Percentiles rank a stretch among this genome's conserved stretches.
phyloP scores from a whole-genome alignment of 1,284 basidiomycete species.

The Apiotrichum akiyoshidainum region DNA sequence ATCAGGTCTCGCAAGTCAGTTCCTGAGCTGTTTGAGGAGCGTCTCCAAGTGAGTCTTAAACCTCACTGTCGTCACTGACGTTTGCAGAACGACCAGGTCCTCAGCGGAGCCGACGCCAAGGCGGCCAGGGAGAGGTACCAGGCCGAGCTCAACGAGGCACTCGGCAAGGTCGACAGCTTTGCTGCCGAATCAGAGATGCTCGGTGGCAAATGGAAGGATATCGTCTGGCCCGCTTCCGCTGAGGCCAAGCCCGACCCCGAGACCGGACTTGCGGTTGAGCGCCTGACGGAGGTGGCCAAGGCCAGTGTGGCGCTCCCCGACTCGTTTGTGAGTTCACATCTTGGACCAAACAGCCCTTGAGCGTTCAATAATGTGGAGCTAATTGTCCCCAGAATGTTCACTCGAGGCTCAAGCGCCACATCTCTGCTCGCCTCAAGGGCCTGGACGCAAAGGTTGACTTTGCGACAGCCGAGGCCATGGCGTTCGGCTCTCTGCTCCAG shows the following conservation, averaged over 20 bases:
- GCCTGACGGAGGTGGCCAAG: slow-evolving; percentile 60
- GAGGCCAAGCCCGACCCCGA: slow-evolving; percentile 60
- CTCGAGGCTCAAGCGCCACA: slow-evolving; percentile 70
- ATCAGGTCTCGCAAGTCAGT: slow-evolving; percentile 72
- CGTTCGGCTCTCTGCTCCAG: slow-evolving; percentile 75
- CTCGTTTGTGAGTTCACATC: slow-evolving; percentile 62
- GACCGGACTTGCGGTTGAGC: slow-evolving; percentile 63
- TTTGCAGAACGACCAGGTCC: slow-evolving; percentile 57
- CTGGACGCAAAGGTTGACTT: slow-evolving; percentile 74
- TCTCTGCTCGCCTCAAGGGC: slow-evolving; percentile 69
- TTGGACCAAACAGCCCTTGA: no score
- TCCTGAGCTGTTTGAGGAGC: slow-evolving; percentile 74
- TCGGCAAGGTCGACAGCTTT: slow-evolving; percentile 57
- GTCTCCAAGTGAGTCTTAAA: slow-evolving; percentile 60
- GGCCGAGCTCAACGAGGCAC: slow-evolving; percentile 60
- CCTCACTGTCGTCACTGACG: no score
- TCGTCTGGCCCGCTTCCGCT: slow-evolving; percentile 66
- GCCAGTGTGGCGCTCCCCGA: slow-evolving; percentile 69
- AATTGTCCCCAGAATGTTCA: slow-evolving; percentile 63
- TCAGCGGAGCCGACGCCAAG: slow-evolving; percentile 57
- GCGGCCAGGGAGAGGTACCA: slow-evolving; percentile 61
- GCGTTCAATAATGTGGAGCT: neutral
- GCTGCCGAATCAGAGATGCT: slow-evolving; percentile 59
- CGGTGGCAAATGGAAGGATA: slow-evolving; percentile 61
- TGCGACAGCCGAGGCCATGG: slow-evolving; percentile 83